Conservation (phyloP, 768 basidiomycete genomes). For the Hypsizygus marmoreus region DNA sequence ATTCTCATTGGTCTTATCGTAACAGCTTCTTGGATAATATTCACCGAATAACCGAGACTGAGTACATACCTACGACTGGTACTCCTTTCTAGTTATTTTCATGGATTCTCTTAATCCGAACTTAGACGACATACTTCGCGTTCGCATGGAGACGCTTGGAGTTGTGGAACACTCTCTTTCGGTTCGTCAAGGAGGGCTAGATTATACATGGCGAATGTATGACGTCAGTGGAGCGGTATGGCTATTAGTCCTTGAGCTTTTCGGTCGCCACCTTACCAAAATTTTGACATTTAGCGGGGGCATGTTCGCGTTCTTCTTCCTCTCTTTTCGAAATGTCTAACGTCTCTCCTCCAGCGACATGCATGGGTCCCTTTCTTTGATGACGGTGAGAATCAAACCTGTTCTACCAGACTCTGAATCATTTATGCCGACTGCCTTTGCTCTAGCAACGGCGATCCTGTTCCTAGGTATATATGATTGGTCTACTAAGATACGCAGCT, state of each 20-base stretch:
- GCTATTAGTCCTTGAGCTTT: conserved; percentile 19
- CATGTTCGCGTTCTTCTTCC: conserved; percentile 44
- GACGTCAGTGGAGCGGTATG: conserved; percentile 83
- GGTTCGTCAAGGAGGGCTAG: conserved; percentile 56
- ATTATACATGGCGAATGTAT: conserved; percentile 75
- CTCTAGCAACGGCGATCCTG: conserved; percentile 74
- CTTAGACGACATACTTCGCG: conserved; percentile 74
- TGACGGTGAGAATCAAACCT: conserved; percentile 52
- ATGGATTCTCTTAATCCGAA: neutral
- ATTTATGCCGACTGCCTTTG: neutral
- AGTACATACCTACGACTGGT: conserved; percentile 76
- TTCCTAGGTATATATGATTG: conserved; percentile 50
- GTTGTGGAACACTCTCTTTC: conserved; percentile 75
- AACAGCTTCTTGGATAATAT: conserved; percentile 68
- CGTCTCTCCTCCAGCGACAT: conserved; percentile 50
- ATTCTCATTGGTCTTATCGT: neutral
- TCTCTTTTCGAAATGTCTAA: neutral
- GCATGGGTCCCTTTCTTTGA: conserved; percentile 86
- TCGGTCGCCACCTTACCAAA: too few species aligned
- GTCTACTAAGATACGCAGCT: neutral
- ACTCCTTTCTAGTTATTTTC: conserved; percentile 13
- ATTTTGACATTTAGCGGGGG: conserved; percentile 54
- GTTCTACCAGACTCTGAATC: neutral
- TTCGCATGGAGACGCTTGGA: conserved; percentile 79
- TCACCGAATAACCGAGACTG: conserved; percentile 61